These are phyloP conservation scores for Carex parvula DNA, from an alignment of 176 grass and related monocot species.

Conservation along the genomic window DNA sequence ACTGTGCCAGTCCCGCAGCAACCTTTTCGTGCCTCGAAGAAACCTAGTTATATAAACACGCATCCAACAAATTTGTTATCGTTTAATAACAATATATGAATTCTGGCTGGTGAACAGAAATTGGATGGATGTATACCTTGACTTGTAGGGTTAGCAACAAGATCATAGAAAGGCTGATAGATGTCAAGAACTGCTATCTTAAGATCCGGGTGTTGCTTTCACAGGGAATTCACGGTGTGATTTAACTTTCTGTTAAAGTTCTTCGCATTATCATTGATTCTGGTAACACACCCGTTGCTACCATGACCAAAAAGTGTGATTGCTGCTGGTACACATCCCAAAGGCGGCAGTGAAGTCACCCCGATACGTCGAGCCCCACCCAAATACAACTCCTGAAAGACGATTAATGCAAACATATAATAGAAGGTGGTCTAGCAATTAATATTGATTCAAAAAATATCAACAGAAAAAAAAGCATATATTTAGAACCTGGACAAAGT, in stretches of 20 bases:
- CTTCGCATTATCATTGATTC: constrained; percentile 52
- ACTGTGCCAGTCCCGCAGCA: constrained; percentile 77
- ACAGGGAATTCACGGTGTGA: constrained; percentile 37
- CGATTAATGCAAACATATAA: not conserved
- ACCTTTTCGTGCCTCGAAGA: constrained; percentile 58
- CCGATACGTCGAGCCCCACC: constrained; percentile 77
- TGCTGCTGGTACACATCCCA: constrained; percentile 63
- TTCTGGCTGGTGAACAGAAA: not conserved
- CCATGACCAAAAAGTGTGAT: constrained; percentile 75
- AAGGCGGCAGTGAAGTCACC: constrained; percentile 70
- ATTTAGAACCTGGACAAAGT: constrained; percentile 45
- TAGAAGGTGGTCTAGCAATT: not conserved
- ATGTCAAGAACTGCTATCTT: constrained; percentile 89
- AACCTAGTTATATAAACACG: constrained; percentile 31
- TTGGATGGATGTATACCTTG: constrained; percentile 43
- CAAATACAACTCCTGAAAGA: constrained; percentile 48
- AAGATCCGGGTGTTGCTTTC: constrained; percentile 45
- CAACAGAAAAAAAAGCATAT: not conserved
- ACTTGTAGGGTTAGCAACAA: constrained; percentile 35
- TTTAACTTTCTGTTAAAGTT: constrained; percentile 74
- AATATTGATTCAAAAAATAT: not conserved
- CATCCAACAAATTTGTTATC: too few species aligned
- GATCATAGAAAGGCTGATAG: constrained; percentile 64
- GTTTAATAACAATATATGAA: too few species aligned
- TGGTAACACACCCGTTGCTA: constrained; percentile 40